Percentiles rank a stretch among this genome's conserved stretches.
Conservation (phyloP, 2,329 filamentous ascomycete genomes). For the Periconia digitata region DNA sequence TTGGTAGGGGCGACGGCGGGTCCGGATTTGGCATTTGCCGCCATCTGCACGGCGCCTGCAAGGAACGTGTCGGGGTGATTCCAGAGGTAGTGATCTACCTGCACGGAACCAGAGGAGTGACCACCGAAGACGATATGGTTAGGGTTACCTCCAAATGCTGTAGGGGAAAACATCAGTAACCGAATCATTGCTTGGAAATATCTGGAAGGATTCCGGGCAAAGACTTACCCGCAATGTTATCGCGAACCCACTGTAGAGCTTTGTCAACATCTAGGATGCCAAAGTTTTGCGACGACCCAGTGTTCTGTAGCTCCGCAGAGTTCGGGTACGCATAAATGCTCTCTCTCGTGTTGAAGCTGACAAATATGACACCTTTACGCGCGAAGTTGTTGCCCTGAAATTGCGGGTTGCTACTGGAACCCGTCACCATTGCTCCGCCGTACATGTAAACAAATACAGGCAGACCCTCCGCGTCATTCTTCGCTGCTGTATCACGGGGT, state of each 20-base stretch:
- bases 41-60: conserved; percentile 25
- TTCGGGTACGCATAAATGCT: conserved; percentile 47
- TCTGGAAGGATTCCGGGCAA: no score
- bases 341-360: conserved; percentile 30
- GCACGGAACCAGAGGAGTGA: conserved; percentile 28
- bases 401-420: conserved; percentile 44
- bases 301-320: conserved; percentile 38
- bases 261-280: conserved; percentile 43
- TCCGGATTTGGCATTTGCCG: conserved; percentile 27
- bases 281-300: conserved; percentile 28
- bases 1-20: conserved; percentile 22
- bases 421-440: conserved; percentile 47
- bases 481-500: no score
- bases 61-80: conserved; percentile 25
- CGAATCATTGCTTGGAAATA: no score
- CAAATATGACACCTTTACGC: conserved; percentile 25
- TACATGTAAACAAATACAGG: conserved; percentile 49
- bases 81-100: conserved; percentile 28
- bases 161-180: no score
- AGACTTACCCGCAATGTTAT: conserved; percentile 34
- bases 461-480: conserved; percentile 8
- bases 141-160: conserved; percentile 46
- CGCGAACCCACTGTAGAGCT: conserved; percentile 39
- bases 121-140: conserved; percentile 49
- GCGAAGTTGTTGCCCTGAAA: conserved; percentile 45